Base-by-base conservation (phyloP, 1,139 yeast species). In the Saccharomyces hybrid region DNA sequence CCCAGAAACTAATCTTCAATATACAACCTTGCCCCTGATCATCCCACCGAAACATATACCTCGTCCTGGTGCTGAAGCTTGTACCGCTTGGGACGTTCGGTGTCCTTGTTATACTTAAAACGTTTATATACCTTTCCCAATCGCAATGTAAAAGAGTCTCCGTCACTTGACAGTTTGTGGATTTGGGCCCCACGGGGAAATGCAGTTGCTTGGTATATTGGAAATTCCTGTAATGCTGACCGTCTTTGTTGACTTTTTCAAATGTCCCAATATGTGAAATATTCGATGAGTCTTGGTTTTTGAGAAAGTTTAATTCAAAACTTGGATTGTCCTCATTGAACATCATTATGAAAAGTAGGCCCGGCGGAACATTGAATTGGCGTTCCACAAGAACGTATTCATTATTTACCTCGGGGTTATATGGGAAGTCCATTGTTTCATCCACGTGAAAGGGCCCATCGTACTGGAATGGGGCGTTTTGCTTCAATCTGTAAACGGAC, bases 11-110 rank as follows among this genome's bases (percentile, higher is more conserved):
- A 2, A 84, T 73, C 42, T 81, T 81, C 53, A 79, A 71, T 52
- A 75, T 75, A 9, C 96, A 86, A 12, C 74, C 66, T 67, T 88
- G 88, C 54, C 77, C 76, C 16, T 26, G 42, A 21, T 42, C 32
- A 0, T 79, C 95, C 98, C 98, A 93, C 51, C 84, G 78, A 46
- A 90, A 69, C 59, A 79, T 79, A 42, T 83, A 75, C 58, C 84
- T 78, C 0, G 97, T 88, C 58, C 81, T 78, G n/a, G 90, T 87
- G 55, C 80, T 77, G 69, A 91, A 91, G 1, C 88, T 76, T 58
- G 79, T 79, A 4, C 99, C 99, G 59, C 90, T 85, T 1, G 99
- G 99, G 26, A 91, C 97, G 69, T 91, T 96, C 0, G 98, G 99
- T 0, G 96, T 88, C 24, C 77, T 77, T 0, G 96, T 86, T 0